Evolutionary conservation across 805 yeast genomes (phyloP).

Genomic region (Huiozyma naganishii): DNA sequence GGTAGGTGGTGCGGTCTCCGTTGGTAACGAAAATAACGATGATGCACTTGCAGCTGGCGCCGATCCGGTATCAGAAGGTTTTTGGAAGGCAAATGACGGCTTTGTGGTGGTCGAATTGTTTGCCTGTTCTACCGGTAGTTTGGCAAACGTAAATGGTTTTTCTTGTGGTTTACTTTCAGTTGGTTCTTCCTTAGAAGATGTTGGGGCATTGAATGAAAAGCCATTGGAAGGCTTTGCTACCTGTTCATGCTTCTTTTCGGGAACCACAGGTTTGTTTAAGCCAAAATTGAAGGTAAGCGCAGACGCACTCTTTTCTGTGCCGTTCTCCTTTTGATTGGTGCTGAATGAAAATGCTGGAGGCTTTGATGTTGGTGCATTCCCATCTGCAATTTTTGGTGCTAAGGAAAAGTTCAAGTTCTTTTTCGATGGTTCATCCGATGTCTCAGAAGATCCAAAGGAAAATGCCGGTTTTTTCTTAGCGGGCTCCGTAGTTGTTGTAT

Average conservation of each 20-base stretch:
- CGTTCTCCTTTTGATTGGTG: neutral
- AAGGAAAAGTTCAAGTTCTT: constrained; percentile 8
- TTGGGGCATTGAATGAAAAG: no score
- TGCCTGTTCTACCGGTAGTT: neutral
- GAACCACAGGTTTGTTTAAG: neutral
- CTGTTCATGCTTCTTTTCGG: no score
- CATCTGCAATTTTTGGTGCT: constrained; percentile 2
- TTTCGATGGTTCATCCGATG: neutral
- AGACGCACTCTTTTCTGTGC: neutral
- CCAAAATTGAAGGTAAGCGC: neutral
- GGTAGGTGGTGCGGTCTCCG: neutral
- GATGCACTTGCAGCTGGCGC: neutral
- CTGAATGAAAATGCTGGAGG: constrained; percentile 2
- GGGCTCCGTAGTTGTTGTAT: no score
- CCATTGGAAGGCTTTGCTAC: no score
- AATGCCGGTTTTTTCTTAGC: constrained; percentile 7
- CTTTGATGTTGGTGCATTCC: neutral
- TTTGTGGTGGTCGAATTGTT: neutral
- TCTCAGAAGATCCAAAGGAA: constrained; percentile 5
- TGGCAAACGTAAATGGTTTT: neutral
- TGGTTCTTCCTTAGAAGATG: no score
- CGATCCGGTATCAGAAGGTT: constrained; percentile 1
- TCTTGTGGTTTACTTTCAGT: neutral
- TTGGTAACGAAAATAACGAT: neutral
- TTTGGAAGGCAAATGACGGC: constrained; percentile 3